A percentile compares a stretch with the other conserved stretches of the same genome.
Conservation (phyloP, 1,284 basidiomycete genomes). For the Malassezia slooffiae region DNA sequence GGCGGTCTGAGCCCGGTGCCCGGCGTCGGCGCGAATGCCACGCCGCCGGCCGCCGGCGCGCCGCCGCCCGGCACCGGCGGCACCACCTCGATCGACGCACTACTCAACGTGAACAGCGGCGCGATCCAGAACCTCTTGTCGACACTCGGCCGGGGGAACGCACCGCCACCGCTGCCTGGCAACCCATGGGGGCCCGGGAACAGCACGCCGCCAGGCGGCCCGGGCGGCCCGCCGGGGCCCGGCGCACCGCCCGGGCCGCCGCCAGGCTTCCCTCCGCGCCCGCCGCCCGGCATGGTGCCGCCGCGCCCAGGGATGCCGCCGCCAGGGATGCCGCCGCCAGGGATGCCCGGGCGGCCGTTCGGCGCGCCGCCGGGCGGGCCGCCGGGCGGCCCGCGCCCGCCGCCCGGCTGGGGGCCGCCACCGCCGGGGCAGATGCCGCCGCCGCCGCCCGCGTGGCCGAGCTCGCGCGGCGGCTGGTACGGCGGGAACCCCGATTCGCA, state of each 20-base stretch:
- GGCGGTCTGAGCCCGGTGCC: too few species aligned
- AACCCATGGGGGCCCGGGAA: too few species aligned
- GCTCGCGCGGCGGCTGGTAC: conserved; percentile 13
- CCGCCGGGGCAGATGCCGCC: conserved; percentile 4
- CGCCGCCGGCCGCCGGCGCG: neutral
- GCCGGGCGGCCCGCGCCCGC: neutral
- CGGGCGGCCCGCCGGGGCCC: too few species aligned
- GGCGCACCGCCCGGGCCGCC: too few species aligned
- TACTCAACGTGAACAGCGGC: conserved; percentile 14
- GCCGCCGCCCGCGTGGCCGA: neutral
- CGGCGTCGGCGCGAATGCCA: too few species aligned
- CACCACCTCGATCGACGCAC: conserved; percentile 10
- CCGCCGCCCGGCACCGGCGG: neutral
- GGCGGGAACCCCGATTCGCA: conserved; percentile 11
- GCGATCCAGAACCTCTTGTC: conserved; percentile 14
- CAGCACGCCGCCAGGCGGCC: too few species aligned
- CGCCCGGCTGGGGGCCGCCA: too few species aligned
- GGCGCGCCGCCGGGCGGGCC: too few species aligned
- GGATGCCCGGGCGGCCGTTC: too few species aligned
- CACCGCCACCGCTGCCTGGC: too few species aligned
- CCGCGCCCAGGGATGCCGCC: neutral
- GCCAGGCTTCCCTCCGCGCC: too few species aligned
- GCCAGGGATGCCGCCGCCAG: neutral
- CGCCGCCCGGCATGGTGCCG: neutral
- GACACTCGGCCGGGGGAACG: conserved; percentile 2